Percentiles rank a stretch among this genome's conserved stretches.
phyloP scores from a whole-genome alignment of 495 filamentous ascomycete genomes.

The Hypoxylon subgilvum region DNA sequence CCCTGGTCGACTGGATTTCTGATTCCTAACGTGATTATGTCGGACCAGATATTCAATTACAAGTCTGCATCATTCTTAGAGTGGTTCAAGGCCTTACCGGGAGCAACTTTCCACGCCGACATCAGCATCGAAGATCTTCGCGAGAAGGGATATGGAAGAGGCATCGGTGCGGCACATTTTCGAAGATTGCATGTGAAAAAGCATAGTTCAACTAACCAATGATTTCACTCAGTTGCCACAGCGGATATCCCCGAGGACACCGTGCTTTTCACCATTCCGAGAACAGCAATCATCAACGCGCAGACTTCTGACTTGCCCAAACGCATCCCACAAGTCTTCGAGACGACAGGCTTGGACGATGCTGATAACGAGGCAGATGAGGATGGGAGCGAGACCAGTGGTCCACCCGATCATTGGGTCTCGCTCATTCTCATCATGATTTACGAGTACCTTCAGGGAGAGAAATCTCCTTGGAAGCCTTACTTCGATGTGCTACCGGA shows the following conservation, averaged over 20 bases:
- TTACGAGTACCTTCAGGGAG: constrained; percentile 70
- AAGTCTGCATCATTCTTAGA: constrained; percentile 46
- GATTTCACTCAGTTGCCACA: constrained; percentile 46
- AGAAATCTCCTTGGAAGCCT: constrained; percentile 71
- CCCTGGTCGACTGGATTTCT: too few species aligned
- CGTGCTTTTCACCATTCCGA: constrained; percentile 56
- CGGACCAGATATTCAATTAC: constrained; percentile 40
- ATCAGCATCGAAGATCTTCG: constrained; percentile 55
- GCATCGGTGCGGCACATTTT: constrained; percentile 47
- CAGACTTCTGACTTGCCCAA: constrained; percentile 48
- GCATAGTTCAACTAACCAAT: constrained; percentile 14
- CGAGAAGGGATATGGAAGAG: constrained; percentile 47
- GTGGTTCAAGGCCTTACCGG: constrained; percentile 53
- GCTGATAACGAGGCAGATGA: constrained; percentile 41
- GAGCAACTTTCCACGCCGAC: constrained; percentile 52
- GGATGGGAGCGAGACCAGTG: constrained; percentile 31
- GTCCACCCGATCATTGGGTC: constrained; percentile 52
- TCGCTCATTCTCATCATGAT: constrained; percentile 79
- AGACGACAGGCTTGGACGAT: constrained; percentile 38
- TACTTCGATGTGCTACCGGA: constrained; percentile 82
- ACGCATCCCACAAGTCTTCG: constrained; percentile 49
- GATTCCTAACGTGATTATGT: too few species aligned
- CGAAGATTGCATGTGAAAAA: neutral
- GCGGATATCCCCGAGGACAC: constrained; percentile 53
- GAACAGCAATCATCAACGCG: constrained; percentile 50